Conservation (phyloP, 1,284 basidiomycete species). For the Inonotus hispidus region DNA sequence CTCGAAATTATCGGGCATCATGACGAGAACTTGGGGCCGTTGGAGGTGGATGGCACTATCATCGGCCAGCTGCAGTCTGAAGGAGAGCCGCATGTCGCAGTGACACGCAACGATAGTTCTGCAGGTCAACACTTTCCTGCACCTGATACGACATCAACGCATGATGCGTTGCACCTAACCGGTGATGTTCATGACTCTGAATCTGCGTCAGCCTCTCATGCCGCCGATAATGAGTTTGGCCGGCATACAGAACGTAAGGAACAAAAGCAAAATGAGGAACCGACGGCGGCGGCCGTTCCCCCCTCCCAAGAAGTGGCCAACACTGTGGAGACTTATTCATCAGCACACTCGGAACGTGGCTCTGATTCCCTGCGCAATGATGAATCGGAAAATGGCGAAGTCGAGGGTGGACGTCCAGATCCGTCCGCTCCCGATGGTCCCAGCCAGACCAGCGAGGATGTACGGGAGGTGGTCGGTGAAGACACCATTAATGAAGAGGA, state of each 20-base stretch:
- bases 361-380: background rate
- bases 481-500: background rate
- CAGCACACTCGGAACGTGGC: background rate
- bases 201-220: background rate
- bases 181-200: background rate
- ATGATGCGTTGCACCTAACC: background rate
- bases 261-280: background rate
- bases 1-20: constrained; percentile 3
- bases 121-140: background rate
- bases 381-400: background rate
- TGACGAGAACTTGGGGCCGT: constrained; percentile 21
- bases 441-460: background rate
- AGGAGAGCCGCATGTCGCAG: background rate
- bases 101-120: background rate
- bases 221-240: background rate
- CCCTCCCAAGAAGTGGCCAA: background rate
- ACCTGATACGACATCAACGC: background rate
- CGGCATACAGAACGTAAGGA: background rate
- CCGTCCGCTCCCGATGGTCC: background rate
- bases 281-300: background rate
- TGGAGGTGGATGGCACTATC: constrained; percentile 35
- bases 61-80: background rate
- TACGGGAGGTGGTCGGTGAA: background rate
- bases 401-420: background rate
- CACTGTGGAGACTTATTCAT: background rate